phyloP scores from a whole-genome alignment of 73 alveolate species.

The Breviolum minutum region DNA sequence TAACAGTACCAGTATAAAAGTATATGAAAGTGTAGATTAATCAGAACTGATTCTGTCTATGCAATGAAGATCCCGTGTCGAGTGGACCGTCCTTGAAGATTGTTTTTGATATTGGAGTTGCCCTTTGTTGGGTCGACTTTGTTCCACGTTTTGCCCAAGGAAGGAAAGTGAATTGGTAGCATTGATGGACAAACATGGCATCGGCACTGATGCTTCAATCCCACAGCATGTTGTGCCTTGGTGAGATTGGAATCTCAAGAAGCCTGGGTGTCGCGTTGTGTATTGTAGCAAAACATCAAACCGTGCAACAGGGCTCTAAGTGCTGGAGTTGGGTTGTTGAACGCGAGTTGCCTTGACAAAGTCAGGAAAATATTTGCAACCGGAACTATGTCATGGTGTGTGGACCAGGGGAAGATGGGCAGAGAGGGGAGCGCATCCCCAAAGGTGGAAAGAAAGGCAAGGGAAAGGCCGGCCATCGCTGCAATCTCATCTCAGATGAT shows the following conservation, averaged over 20 bases:
- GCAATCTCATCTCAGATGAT: background rate
- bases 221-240: slow-evolving; percentile 97
- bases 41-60: no score
- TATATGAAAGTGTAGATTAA: no score
- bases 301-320: no score
- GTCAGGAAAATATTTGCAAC: slow-evolving; percentile 97
- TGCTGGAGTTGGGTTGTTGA: background rate
- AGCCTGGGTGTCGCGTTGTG: background rate
- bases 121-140: background rate
- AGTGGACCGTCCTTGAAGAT: background rate
- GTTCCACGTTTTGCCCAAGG: background rate
- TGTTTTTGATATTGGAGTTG: background rate
- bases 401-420: slow-evolving; percentile 94
- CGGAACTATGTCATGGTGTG: slow-evolving; percentile 94
- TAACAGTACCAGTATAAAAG: no score
- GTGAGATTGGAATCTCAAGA: background rate
- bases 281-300: no score
- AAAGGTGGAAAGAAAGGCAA: slow-evolving; percentile 90
- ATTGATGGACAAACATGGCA: slow-evolving; percentile 98
- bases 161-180: slow-evolving; percentile 98
- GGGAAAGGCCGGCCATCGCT: slow-evolving; percentile 61
- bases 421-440: slow-evolving; percentile 86
- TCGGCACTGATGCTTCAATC: slow-evolving; percentile 99
- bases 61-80: no score
- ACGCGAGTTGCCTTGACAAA: background rate